Percentiles rank a stretch among this genome's conserved stretches.
Conservation (phyloP, 2,329 filamentous ascomycete species). For the Venturia nashicola region DNA sequence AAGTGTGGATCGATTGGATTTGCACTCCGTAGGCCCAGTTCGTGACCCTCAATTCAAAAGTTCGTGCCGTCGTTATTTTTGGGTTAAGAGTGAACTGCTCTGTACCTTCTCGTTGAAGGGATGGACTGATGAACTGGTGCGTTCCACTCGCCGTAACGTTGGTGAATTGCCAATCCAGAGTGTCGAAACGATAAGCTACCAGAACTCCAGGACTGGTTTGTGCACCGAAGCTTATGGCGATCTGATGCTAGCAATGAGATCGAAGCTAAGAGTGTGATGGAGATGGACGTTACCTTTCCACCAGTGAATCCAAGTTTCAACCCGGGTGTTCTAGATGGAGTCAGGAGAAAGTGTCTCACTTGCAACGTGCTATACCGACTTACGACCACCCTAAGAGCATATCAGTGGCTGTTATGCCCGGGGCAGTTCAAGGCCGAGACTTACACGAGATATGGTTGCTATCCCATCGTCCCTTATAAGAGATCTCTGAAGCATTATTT, state of each 20-base stretch:
- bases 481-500: conserved; percentile 40
- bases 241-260: conserved; percentile 13
- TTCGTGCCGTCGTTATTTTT: conserved; percentile 24
- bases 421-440: conserved; percentile 10
- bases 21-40: conserved; percentile 51
- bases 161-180: conserved; percentile 48
- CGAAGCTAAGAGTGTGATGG: neutral
- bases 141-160: conserved; percentile 46
- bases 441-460: conserved; percentile 44
- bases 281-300: conserved; percentile 23
- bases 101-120: conserved; percentile 28
- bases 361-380: conserved; percentile 17
- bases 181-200: conserved; percentile 45
- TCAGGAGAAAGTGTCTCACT: neutral
- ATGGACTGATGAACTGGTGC: conserved; percentile 40
- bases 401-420: conserved; percentile 1
- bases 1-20: conserved; percentile 40
- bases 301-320: conserved; percentile 45
- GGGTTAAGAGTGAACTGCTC: neutral
- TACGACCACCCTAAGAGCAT: conserved; percentile 39
- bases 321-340: conserved; percentile 30
- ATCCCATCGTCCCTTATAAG: conserved; percentile 53
- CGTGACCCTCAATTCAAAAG: conserved; percentile 46
- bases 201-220: conserved; percentile 38
- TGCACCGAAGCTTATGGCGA: conserved; percentile 43